These are phyloP conservation scores for Phytopythium kandeliae DNA, from an alignment of 352 stramenopile species.

Conservation along the genomic window DNA sequence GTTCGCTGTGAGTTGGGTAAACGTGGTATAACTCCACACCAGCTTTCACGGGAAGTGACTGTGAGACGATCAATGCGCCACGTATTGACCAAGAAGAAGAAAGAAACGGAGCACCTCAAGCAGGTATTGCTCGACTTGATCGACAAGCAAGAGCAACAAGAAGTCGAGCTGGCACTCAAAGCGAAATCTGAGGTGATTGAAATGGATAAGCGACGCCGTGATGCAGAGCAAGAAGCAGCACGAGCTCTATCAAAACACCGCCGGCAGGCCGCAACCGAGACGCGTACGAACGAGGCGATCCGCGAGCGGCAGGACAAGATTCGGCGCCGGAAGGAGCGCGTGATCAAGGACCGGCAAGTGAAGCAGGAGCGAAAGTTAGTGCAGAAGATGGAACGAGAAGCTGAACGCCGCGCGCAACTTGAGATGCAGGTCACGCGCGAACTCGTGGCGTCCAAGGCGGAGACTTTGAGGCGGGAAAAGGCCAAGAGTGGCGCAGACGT, in stretches of 20 bases:
- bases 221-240: conserved; percentile 39
- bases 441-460: conserved; percentile 49
- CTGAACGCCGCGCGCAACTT: conserved; percentile 32
- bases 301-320: conserved; percentile 66
- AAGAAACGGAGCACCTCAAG: conserved; percentile 22
- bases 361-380: conserved; percentile 49
- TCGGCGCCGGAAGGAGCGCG: conserved; percentile 41
- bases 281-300: conserved; percentile 51
- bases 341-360: conserved; percentile 50
- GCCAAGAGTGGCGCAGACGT: conserved; percentile 47
- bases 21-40: conserved; percentile 15
- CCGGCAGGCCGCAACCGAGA: conserved; percentile 40
- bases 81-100: conserved; percentile 7
- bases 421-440: conserved; percentile 45
- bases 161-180: conserved; percentile 34
- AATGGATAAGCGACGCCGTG: conserved; percentile 37
- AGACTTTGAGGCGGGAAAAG: conserved; percentile 41
- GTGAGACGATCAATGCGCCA: not conserved
- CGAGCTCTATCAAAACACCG: conserved; percentile 39
- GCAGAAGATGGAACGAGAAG: conserved; percentile 28
- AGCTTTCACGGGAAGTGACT: not conserved
- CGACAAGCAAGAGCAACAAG: conserved; percentile 35
- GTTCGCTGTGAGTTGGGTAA: conserved; percentile 35
- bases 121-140: conserved; percentile 31
- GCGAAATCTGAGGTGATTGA: conserved; percentile 50